phyloP scores from a whole-genome alignment of 1,139 yeast genomes.

The Suhomyces panamericanus region DNA sequence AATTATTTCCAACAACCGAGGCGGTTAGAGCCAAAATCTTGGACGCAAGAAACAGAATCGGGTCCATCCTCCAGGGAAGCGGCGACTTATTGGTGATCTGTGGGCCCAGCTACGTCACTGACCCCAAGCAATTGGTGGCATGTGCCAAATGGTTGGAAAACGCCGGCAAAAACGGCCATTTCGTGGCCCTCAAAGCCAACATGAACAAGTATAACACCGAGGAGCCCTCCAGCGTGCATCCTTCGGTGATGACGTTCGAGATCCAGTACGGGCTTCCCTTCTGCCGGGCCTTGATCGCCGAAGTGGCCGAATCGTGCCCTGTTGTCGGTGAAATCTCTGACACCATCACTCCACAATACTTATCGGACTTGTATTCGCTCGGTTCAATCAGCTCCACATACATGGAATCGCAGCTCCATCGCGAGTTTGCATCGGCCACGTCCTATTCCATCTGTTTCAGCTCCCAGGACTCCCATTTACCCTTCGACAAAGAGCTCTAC shows the following conservation, averaged over 20 bases:
- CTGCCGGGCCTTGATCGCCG: conserved; percentile 38
- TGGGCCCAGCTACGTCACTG: conserved; percentile 38
- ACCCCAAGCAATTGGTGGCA: conserved; percentile 32
- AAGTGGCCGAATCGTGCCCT: conserved; percentile 37
- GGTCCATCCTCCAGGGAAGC: conserved; percentile 15
- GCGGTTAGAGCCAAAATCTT: conserved; percentile 30
- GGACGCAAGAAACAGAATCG: conserved; percentile 19
- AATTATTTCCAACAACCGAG: conserved; percentile 36
- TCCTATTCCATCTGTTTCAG: conserved; percentile 47
- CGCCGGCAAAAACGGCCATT: conserved; percentile 4
- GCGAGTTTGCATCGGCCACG: conserved; percentile 48
- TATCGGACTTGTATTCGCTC: conserved; percentile 43
- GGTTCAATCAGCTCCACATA: conserved; percentile 39
- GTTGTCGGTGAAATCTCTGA: conserved; percentile 44
- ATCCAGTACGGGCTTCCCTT: conserved; percentile 41
- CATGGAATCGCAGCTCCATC: conserved; percentile 46
- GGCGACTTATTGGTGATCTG: conserved; percentile 33
- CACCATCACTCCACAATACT: conserved; percentile 48
- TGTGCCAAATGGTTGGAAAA: conserved; percentile 46
- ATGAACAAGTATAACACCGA: conserved; percentile 28
- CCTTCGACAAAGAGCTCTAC: conserved; percentile 26
- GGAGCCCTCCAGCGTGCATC: conserved; percentile 12
- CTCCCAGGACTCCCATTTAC: conserved; percentile 24
- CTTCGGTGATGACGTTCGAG: conserved; percentile 33
- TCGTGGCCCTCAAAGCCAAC: conserved; percentile 32